Evolutionary conservation across 495 filamentous ascomycete genomes (phyloP).

Genomic region (Aspergillus taichungensis): DNA sequence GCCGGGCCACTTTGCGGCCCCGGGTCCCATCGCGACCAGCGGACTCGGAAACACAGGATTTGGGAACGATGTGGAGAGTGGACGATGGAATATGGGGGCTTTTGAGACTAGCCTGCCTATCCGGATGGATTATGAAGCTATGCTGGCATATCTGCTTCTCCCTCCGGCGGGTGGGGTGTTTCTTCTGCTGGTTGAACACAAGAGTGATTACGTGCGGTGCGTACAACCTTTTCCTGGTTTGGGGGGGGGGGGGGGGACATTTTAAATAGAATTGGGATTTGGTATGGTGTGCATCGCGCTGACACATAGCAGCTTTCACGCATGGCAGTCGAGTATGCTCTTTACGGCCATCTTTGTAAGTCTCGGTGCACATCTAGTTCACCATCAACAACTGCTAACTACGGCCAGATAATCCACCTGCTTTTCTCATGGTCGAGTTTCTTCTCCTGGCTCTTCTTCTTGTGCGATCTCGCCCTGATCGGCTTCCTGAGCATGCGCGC

Average conservation of each 20-base stretch:
- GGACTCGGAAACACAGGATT: constrained; percentile 28
- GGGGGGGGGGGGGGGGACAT: neutral
- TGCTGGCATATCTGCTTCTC: constrained; percentile 77
- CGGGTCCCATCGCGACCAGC: constrained; percentile 7
- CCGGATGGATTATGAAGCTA: constrained; percentile 79
- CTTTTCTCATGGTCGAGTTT: constrained; percentile 77
- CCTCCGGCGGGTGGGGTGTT: constrained; percentile 84
- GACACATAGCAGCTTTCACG: constrained; percentile 64
- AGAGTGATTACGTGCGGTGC: constrained; percentile 93
- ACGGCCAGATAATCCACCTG: constrained; percentile 57
- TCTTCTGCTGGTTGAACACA: constrained; percentile 77
- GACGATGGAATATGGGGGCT: constrained; percentile 63
- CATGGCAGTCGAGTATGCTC: constrained; percentile 85
- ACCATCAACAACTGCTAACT: constrained; percentile 7
- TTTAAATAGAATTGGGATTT: neutral
- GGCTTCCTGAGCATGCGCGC: constrained; percentile 68
- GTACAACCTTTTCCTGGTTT: constrained; percentile 17
- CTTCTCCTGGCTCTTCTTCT: constrained; percentile 73
- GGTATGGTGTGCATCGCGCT: neutral
- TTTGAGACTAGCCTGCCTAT: constrained; percentile 75
- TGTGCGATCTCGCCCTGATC: constrained; percentile 67
- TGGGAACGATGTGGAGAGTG: constrained; percentile 32
- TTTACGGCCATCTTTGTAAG: constrained; percentile 77
- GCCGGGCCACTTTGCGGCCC: constrained; percentile 30
- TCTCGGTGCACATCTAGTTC: constrained; percentile 2